Evolutionary conservation across 192 early-diverging fungal genomes (phyloP).

Genomic region (Coemansia sp.): DNA sequence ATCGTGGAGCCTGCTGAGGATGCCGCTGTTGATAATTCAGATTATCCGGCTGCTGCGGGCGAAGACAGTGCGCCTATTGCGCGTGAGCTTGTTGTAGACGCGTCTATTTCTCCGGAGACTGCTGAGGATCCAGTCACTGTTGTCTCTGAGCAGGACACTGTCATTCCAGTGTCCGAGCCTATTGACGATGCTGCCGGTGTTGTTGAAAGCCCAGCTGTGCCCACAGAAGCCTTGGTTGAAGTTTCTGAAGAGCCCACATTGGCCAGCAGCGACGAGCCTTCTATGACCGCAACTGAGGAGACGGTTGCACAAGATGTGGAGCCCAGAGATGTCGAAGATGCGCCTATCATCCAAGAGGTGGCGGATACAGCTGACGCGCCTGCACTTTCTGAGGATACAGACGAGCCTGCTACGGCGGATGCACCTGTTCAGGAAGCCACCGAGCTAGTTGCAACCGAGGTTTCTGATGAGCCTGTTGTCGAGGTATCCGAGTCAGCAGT

Average conservation of each 20-base stretch:
- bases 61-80: background rate
- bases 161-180: background rate
- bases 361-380: background rate
- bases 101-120: background rate
- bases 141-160: background rate
- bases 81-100: background rate
- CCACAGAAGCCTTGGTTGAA: background rate
- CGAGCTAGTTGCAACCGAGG: too few relatives aligned
- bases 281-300: background rate
- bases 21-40: background rate
- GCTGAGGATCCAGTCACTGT: constrained; percentile 4
- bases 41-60: background rate
- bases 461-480: too few relatives aligned
- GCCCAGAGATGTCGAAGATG: background rate
- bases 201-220: background rate
- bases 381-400: background rate
- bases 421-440: too few relatives aligned
- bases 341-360: background rate
- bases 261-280: background rate
- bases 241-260: background rate
- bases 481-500: too few relatives aligned
- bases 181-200: background rate
- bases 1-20: background rate
- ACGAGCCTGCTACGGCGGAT: too few relatives aligned
- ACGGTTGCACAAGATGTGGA: background rate